Evolutionary conservation across 768 basidiomycete genomes (phyloP), one percentile per base, ranked within the genome.

Genomic region (Naematelia aurantialba): DNA sequence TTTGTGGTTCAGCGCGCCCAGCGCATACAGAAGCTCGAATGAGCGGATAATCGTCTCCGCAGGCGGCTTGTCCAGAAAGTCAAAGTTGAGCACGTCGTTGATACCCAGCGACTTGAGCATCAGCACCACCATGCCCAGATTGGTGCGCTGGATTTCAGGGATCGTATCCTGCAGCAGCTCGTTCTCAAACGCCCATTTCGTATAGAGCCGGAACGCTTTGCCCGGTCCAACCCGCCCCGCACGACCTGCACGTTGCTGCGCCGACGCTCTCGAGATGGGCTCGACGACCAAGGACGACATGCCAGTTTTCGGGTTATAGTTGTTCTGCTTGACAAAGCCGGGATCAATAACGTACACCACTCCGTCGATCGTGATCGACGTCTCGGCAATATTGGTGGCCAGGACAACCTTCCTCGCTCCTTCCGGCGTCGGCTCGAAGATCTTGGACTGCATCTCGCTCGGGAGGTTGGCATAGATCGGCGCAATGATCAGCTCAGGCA

Each of bases 331-430:
- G 67, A 98, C 94, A 70, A 98, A 97, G 12, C 96, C 96, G 2
- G 96, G 96, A 75, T 99, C 96, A 65, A 99, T 98, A 42, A 99
- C 96, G 76, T 96, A 99, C 1, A 98, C 94, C 4, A 99, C 96
- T 26, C 96, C 96, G 55, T 98, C 96, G 66, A 99, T 99, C 5
- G 96, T 99, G 75, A 99, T 99, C 4, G 91, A 93, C 3, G 96
- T 99, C 78, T 99, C 96, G n/a, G 96, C 96, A 64, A 99, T 98
- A 73, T 99, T 99, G 21, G 96, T 99, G 2, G 96, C 96, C 26
- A 99, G 81, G 19, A 99, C 96, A 48, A 78, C 79, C 79, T 99
- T 99, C 58, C 96, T 83, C 25, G 96, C 90, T 19, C 92, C 92
- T 55, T 89, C 88, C 0, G 94, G 96, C 3, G 96, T 99, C 0